Conservation (phyloP, 352 stramenopile species). For the Paralagenidium karlingii region DNA sequence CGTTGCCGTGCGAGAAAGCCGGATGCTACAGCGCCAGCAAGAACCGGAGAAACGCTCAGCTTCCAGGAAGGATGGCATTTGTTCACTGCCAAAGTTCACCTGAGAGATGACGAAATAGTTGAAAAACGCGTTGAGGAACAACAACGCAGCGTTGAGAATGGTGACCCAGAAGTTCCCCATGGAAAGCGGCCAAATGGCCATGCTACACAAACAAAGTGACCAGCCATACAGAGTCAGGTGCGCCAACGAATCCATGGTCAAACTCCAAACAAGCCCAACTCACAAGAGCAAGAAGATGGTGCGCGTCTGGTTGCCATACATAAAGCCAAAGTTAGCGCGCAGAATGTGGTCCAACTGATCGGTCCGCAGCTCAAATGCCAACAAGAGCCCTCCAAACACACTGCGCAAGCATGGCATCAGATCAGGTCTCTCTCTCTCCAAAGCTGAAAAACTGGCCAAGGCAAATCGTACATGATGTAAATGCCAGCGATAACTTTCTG, state of each 20-base stretch:
- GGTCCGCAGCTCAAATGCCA: conserved; percentile 76
- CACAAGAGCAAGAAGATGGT: conserved; percentile 84
- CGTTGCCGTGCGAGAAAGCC: conserved; percentile 12
- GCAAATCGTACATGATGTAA: conserved; percentile 68
- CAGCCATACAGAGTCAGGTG: not conserved
- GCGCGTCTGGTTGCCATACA: conserved; percentile 83
- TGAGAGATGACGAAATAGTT: conserved; percentile 86
- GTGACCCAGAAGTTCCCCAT: conserved; percentile 86
- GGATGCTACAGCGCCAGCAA: conserved; percentile 10
- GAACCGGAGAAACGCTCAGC: not conserved
- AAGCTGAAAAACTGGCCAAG: not conserved
- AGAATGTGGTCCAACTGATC: conserved; percentile 69
- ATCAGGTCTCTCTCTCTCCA: not conserved
- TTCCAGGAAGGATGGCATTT: not conserved
- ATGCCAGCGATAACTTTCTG: conserved; percentile 75
- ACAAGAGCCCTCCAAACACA: conserved; percentile 63
- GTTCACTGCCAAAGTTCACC: conserved; percentile 4
- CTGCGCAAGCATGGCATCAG: conserved; percentile 14
- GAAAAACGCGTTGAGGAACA: conserved; percentile 85
- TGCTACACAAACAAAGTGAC: conserved; percentile 15
- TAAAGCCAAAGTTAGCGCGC: conserved; percentile 82
- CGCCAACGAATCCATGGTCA: not conserved
- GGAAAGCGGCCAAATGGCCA: conserved; percentile 81
- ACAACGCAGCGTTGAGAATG: conserved; percentile 74
- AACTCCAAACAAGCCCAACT: no score